Percentiles rank a stretch among this genome's conserved stretches.
These are phyloP conservation scores for Pleomassaria siparia DNA, from an alignment of 2,329 filamentous ascomycete species.

Conservation along the genomic window DNA sequence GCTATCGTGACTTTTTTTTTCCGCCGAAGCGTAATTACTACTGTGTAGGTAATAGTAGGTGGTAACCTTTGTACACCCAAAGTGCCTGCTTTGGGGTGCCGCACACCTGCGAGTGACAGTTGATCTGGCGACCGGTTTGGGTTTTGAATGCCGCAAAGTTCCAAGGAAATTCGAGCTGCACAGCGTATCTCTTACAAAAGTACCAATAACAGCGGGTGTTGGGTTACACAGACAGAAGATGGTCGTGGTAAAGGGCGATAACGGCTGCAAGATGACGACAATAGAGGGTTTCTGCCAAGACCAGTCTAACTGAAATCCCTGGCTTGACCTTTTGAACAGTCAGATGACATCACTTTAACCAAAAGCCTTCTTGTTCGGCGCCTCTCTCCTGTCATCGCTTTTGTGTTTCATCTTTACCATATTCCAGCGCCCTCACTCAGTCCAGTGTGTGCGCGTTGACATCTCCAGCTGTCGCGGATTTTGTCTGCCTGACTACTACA, in stretches of 20 bases:
- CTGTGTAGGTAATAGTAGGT: background rate
- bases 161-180: background rate
- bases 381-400: conserved; percentile 4
- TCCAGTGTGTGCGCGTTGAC: background rate
- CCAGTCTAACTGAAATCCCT: background rate
- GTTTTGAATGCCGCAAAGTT: background rate
- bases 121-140: background rate
- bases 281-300: background rate
- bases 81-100: background rate
- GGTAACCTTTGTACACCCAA: background rate
- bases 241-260: background rate
- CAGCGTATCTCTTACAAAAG: background rate
- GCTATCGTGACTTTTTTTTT: no score
- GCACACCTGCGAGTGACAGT: background rate
- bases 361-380: conserved; percentile 9
- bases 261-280: conserved; percentile 3
- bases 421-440: background rate
- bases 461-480: conserved; percentile 4
- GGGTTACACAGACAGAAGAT: background rate
- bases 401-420: conserved; percentile 5
- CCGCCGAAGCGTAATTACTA: no score
- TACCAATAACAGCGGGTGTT: background rate
- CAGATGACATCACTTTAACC: conserved; percentile 10
- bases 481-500: background rate
- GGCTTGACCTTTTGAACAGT: background rate